Evolutionary conservation across 768 basidiomycete genomes (phyloP).

Genomic region (Tricholoma sp.): DNA sequence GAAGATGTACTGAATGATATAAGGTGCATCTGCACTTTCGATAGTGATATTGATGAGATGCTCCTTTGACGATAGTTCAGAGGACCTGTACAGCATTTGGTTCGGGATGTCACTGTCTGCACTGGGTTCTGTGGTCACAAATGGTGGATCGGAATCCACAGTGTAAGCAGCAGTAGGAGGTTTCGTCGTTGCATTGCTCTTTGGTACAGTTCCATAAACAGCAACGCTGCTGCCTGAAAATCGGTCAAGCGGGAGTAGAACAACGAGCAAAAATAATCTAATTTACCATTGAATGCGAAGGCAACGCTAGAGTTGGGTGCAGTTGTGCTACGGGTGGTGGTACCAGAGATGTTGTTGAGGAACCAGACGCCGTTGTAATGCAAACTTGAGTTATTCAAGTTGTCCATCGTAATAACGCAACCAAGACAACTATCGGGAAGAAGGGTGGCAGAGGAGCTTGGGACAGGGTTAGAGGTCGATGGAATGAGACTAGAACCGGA

Average conservation of each 20-base stretch:
- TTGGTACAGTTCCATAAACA: slow-evolving; percentile 40
- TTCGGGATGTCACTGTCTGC: slow-evolving; percentile 26
- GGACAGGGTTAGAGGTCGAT: no score
- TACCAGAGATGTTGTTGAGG: slow-evolving; percentile 18
- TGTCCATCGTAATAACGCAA: slow-evolving; percentile 23
- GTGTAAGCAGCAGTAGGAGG: slow-evolving; percentile 38
- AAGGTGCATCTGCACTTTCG: slow-evolving; percentile 28
- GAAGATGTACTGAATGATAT: slow-evolving; percentile 35
- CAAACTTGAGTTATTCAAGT: slow-evolving; percentile 32
- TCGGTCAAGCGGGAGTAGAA: not conserved
- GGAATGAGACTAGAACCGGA: no score
- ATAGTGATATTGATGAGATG: slow-evolving; percentile 38
- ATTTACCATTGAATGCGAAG: slow-evolving; percentile 34
- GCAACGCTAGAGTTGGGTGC: slow-evolving; percentile 25
- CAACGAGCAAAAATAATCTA: not conserved
- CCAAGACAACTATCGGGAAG: not conserved
- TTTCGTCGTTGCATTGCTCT: slow-evolving; percentile 26
- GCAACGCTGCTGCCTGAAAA: slow-evolving; percentile 39
- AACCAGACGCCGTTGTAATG: slow-evolving; percentile 32
- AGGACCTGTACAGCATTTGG: slow-evolving; percentile 39
- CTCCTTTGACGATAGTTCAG: slow-evolving; percentile 18
- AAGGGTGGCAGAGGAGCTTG: not conserved
- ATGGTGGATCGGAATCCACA: slow-evolving; percentile 28
- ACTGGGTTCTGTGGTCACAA: slow-evolving; percentile 30
- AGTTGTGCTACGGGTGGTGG: slow-evolving; percentile 34